These are phyloP conservation scores for Gillenia trifoliata DNA, from an alignment of 306 rosid genomes.

Conservation along the genomic window DNA sequence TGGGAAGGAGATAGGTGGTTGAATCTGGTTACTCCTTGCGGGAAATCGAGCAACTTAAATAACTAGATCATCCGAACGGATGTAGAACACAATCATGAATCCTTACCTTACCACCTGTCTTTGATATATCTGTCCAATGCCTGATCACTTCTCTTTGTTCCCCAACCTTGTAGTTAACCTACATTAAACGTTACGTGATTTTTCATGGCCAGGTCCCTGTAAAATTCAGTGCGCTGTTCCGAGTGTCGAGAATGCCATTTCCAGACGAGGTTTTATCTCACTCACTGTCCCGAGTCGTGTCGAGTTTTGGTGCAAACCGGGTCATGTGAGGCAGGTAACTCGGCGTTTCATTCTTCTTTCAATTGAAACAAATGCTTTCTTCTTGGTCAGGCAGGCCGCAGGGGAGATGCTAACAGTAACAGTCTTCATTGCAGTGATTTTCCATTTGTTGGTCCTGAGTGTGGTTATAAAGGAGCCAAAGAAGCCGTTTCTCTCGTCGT, in stretches of 20 bases:
- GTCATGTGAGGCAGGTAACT: slow-evolving; percentile 86
- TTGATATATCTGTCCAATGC: not conserved
- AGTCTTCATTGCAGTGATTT: slow-evolving; percentile 57
- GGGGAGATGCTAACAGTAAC: not conserved
- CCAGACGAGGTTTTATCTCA: slow-evolving; percentile 62
- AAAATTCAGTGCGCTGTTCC: slow-evolving; percentile 82
- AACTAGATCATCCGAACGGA: not conserved
- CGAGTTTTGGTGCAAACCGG: slow-evolving; percentile 71
- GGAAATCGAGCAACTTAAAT: not conserved
- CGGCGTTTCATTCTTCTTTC: not conserved
- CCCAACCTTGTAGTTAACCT: not conserved
- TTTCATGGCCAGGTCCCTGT: slow-evolving; percentile 54
- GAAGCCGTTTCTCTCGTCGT: slow-evolving; percentile 53
- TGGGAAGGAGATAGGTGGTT: not conserved
- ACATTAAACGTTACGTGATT: not conserved
- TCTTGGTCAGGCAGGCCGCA: not conserved
- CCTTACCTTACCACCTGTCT: not conserved
- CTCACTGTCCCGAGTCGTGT: slow-evolving; percentile 50
- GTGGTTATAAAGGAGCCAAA: slow-evolving; percentile 73
- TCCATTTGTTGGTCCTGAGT: slow-evolving; percentile 72
- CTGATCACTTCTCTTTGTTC: not conserved
- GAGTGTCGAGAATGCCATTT: slow-evolving; percentile 67
- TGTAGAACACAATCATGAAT: not conserved
- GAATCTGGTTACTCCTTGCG: not conserved
- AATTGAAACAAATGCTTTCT: not conserved